A percentile compares a stretch with the other conserved stretches of the same genome.
Evolutionary conservation across 2,329 filamentous ascomycete genomes (phyloP).

Genomic region (Rhynchosporium agropyri): DNA sequence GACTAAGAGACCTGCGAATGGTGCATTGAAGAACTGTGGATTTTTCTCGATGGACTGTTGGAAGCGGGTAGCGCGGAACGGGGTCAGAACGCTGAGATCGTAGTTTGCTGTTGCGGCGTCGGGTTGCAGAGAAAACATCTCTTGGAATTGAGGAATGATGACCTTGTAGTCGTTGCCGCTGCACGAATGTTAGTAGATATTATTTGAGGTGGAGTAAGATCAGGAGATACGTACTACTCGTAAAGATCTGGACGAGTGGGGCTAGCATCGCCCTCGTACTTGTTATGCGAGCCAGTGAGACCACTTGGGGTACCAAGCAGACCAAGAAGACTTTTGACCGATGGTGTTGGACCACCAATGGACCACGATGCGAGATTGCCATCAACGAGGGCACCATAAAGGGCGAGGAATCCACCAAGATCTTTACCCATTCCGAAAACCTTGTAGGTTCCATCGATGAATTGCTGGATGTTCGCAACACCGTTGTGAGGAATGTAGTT

Average conservation of each 20-base stretch:
- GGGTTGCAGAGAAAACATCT: slow-evolving; percentile 48
- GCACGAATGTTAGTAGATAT: neutral
- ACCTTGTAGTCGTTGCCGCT: slow-evolving; percentile 52
- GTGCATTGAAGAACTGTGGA: slow-evolving; percentile 56
- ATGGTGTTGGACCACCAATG: slow-evolving; percentile 49
- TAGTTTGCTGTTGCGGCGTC: slow-evolving; percentile 43
- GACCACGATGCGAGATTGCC: slow-evolving; percentile 56
- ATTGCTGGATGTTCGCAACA: slow-evolving; percentile 39
- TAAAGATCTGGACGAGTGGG: slow-evolving; percentile 57
- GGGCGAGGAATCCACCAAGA: slow-evolving; percentile 45
- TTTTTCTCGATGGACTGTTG: slow-evolving; percentile 53
- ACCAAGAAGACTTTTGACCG: slow-evolving; percentile 30
- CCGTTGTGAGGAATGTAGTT: slow-evolving; percentile 41
- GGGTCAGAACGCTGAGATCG: slow-evolving; percentile 47
- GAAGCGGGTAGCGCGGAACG: slow-evolving; percentile 42
- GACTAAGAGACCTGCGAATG: slow-evolving; percentile 32
- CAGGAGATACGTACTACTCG: slow-evolving; percentile 26
- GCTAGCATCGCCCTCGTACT: slow-evolving; percentile 57
- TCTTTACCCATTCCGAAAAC: slow-evolving; percentile 51
- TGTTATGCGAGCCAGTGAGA: slow-evolving; percentile 55
- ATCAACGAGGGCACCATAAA: slow-evolving; percentile 50
- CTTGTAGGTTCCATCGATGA: slow-evolving; percentile 40
- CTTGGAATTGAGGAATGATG: slow-evolving; percentile 55
- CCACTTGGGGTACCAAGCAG: slow-evolving; percentile 49
- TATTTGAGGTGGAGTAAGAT: neutral